These are phyloP conservation scores for Cyberlindnera sargentensis DNA, from an alignment of 805 yeast species.

Conservation along the genomic window DNA sequence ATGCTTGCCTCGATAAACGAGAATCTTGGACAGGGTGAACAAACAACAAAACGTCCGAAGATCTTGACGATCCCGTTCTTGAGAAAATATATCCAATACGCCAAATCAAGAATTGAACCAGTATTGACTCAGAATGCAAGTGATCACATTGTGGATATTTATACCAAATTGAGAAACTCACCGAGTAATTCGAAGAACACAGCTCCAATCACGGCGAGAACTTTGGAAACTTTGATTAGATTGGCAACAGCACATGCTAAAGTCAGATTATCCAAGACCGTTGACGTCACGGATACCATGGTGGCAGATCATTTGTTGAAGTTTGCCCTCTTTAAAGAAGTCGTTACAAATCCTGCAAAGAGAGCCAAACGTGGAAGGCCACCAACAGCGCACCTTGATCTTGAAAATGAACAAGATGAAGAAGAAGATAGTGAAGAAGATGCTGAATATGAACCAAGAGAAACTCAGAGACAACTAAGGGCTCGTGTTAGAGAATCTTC, in stretches of 20 bases:
- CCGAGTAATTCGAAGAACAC: constrained; percentile 62
- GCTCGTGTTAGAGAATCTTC: not conserved
- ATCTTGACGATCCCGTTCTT: constrained; percentile 76
- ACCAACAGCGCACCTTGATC: not conserved
- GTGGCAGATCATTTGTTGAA: constrained; percentile 82
- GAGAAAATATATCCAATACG: constrained; percentile 89
- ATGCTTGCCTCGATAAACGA: constrained; percentile 35
- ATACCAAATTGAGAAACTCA: constrained; percentile 77
- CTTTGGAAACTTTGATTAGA: constrained; percentile 92
- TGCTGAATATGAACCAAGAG: not conserved
- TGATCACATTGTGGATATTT: constrained; percentile 71
- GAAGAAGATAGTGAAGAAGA: constrained; percentile 1
- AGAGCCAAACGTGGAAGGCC: not conserved
- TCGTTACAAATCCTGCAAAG: constrained; percentile 25
- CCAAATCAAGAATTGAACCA: constrained; percentile 83
- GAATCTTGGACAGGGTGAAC: constrained; percentile 24
- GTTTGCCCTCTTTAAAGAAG: constrained; percentile 80
- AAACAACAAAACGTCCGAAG: constrained; percentile 27
- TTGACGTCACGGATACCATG: constrained; percentile 71
- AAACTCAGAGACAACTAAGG: not conserved
- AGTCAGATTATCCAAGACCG: constrained; percentile 73
- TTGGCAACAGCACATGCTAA: constrained; percentile 95
- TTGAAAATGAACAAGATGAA: not conserved
- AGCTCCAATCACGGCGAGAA: constrained; percentile 97
- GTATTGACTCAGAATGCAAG: constrained; percentile 71